Conservation (phyloP, 2,329 filamentous ascomycete genomes). For the Apiospora pterosperma region DNA sequence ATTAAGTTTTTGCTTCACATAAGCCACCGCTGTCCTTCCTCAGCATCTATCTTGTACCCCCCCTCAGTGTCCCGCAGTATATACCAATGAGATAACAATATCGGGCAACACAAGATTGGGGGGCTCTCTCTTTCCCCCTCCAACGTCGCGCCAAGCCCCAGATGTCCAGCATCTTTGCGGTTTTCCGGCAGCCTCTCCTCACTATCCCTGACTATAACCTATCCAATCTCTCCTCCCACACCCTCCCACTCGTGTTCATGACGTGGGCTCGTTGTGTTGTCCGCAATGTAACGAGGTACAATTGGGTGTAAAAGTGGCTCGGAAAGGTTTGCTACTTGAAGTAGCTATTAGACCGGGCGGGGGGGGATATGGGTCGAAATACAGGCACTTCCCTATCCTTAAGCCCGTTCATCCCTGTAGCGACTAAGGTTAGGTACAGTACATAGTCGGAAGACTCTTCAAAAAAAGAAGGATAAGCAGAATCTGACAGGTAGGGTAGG, state of each 20-base stretch:
- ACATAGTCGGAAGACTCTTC: slow-evolving; percentile 1
- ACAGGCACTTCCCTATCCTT: not conserved
- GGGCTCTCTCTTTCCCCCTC: not conserved
- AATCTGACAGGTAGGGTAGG: not conserved
- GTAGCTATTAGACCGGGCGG: not conserved
- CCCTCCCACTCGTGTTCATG: not conserved
- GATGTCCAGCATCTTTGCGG: not conserved
- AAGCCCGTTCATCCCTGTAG: not conserved
- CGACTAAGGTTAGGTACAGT: not conserved
- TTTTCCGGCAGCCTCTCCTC: not conserved
- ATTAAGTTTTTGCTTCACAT: not conserved
- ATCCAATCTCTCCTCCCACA: not conserved
- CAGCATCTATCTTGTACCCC: not conserved
- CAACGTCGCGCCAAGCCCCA: not conserved
- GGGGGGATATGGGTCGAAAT: not conserved
- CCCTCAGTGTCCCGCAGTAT: not conserved
- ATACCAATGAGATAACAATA: not conserved
- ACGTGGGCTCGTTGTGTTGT: not conserved
- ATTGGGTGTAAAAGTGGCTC: not conserved
- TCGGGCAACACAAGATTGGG: not conserved
- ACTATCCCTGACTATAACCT: not conserved
- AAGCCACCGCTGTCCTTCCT: not conserved
- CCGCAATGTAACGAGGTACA: not conserved
- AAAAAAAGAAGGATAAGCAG: not conserved
- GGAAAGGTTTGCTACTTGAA: not conserved